Base-by-base conservation (phyloP, 2,329 filamentous ascomycete genomes). In the Aspergillus spinulosporus region DNA sequence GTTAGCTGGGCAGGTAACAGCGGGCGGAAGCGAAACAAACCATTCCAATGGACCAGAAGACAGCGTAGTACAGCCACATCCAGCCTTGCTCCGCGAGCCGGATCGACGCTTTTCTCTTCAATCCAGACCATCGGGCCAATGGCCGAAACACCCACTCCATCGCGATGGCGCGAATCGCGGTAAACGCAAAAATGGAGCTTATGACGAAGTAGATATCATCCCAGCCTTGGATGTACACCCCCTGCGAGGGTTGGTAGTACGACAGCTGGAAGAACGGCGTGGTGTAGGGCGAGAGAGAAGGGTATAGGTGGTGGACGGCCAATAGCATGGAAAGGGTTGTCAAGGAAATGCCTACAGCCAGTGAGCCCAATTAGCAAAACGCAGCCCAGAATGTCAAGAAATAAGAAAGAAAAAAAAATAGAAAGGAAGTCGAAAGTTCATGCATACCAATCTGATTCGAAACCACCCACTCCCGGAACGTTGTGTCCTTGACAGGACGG, bases 41-140 rank as follows among this genome's bases (percentile, higher is more conserved):
- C 80, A 95, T 82, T 64, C 94, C 94, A 59, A 93, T 78, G 8
- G 85, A 81, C 89, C 91, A 97, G 71, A 92, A 93, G 54, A 87
- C 78, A 44, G 78, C 78, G 73, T 93, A 93, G 77, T 97, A 97
- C 44, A 93, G 74, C 55, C 95, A 77, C 69, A 96, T 80, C 90
- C 93, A 97, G 45, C 88, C 90, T 77, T 99, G 94, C 77, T 99
- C 94, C 60, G 91, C 91, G 76, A 97, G 96, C 57, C 94, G 84
- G 48, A 90, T 84, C 58, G 88, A 78, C 46, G 86, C 85, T 77
- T 96, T 97, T 70, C 88, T 89, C 65, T 82, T 82, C 65, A 97
- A 84, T 36, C 93, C 93, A 61, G 83, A 82, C 47, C 80, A 77
- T 61, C 84, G 86, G 42, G 89, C 92, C 54, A 95, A 75, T 5